These are phyloP conservation scores for Myxozyma melibiosi DNA, from an alignment of 805 yeast species.

Conservation along the genomic window DNA sequence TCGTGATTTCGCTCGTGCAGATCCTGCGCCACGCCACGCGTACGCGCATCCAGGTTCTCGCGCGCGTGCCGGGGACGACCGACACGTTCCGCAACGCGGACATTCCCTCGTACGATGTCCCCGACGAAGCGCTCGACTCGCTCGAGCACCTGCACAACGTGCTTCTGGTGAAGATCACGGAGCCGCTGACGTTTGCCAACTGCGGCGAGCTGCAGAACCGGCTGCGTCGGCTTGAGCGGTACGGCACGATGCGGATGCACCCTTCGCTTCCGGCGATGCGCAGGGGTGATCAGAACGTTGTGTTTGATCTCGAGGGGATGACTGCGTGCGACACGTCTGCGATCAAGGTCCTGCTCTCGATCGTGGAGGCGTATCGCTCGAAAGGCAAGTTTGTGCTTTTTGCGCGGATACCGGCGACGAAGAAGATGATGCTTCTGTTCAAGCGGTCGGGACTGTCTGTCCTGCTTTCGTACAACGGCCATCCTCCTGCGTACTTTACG, in stretches of 20 bases:
- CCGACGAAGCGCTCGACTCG: constrained; percentile 46
- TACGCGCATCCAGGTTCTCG: constrained; percentile 82
- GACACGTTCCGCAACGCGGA: constrained; percentile 74
- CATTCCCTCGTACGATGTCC: constrained; percentile 24
- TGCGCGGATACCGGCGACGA: constrained; percentile 57
- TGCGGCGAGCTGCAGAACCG: constrained; percentile 72
- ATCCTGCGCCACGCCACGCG: constrained; percentile 78
- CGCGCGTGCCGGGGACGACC: constrained; percentile 56
- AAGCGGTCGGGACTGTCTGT: constrained; percentile 57
- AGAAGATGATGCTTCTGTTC: constrained; percentile 53
- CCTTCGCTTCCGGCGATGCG: constrained; percentile 68
- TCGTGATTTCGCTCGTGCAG: constrained; percentile 73
- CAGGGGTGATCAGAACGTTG: constrained; percentile 55
- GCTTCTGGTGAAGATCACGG: constrained; percentile 78
- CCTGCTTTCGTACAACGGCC: constrained; percentile 41
- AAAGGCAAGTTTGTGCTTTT: constrained; percentile 61
- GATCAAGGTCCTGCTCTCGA: constrained; percentile 66
- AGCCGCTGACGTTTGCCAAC: constrained; percentile 86
- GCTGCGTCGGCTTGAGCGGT: constrained; percentile 68
- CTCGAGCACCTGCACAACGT: constrained; percentile 65
- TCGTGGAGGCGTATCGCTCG: constrained; percentile 56
- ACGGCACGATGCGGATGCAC: constrained; percentile 73
- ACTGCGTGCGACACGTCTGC: constrained; percentile 78
- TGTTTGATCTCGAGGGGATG: constrained; percentile 83
- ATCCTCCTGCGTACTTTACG: constrained; percentile 46